phyloP scores from a whole-genome alignment of 805 yeast species.

The Metschnikowia dekortorum region DNA sequence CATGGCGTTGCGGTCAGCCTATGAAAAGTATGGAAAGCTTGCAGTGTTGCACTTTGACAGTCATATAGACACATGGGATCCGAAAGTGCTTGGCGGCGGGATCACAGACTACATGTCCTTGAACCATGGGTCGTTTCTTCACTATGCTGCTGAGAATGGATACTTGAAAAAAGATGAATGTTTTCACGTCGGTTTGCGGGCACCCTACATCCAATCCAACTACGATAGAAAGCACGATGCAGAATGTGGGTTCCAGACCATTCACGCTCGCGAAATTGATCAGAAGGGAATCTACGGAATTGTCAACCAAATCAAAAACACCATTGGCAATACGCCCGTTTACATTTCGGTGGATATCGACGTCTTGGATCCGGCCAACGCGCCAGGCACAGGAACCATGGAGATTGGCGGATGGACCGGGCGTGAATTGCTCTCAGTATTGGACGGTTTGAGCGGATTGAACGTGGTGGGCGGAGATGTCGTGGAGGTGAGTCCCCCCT shows the following conservation, averaged over 20 bases:
- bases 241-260: constrained; percentile 46
- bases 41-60: constrained; percentile 63
- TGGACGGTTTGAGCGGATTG: constrained; percentile 58
- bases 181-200: constrained; percentile 62
- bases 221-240: constrained; percentile 42
- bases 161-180: constrained; percentile 45
- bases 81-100: constrained; percentile 59
- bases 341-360: constrained; percentile 51
- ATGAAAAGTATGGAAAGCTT: constrained; percentile 43
- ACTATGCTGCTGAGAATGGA: constrained; percentile 67
- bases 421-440: constrained; percentile 55
- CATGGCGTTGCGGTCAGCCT: constrained; percentile 48
- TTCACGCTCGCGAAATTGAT: constrained; percentile 48
- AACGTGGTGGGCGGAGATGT: constrained; percentile 71
- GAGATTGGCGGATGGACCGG: constrained; percentile 69
- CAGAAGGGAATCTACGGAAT: constrained; percentile 34
- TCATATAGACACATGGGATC: constrained; percentile 70
- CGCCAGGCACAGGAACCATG: constrained; percentile 78
- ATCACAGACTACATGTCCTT: constrained; percentile 52
- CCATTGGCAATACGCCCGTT: constrained; percentile 39
- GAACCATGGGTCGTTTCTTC: constrained; percentile 68
- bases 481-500: constrained; percentile 70
- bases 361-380: constrained; percentile 67
- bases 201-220: constrained; percentile 48
- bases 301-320: constrained; percentile 29